These are phyloP conservation scores for Phytopythium vexans DNA, from an alignment of 352 stramenopile species.

Conservation along the genomic window DNA sequence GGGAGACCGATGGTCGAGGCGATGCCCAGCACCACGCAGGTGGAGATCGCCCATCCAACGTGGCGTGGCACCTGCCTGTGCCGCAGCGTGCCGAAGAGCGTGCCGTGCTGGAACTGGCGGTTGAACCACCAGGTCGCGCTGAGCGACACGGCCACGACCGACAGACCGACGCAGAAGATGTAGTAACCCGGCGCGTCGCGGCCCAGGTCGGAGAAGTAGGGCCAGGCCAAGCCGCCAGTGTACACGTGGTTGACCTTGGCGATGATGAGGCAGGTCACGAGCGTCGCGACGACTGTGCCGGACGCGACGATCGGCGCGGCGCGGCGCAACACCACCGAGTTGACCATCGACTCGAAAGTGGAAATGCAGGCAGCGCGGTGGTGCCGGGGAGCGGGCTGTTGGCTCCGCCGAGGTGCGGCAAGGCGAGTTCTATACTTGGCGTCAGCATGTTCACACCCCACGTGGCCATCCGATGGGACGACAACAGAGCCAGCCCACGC, in stretches of 20 bases:
- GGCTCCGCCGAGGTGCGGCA: no score
- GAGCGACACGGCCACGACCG: constrained; percentile 26
- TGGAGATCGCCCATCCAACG: not conserved
- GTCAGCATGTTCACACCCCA: no score
- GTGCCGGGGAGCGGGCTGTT: no score
- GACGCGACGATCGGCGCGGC: constrained; percentile 29
- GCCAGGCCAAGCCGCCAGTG: constrained; percentile 41
- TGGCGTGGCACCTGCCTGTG: constrained; percentile 2
- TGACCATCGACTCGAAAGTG: no score
- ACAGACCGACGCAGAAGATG: constrained; percentile 33
- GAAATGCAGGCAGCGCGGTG: no score
- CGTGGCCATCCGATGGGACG: no score
- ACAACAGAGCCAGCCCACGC: no score
- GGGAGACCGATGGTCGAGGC: constrained; percentile 35
- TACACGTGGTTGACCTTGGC: constrained; percentile 36
- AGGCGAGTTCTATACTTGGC: no score
- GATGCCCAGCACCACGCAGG: constrained; percentile 18
- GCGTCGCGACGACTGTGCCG: constrained; percentile 21
- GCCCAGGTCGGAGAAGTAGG: constrained; percentile 54
- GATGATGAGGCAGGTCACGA: constrained; percentile 42
- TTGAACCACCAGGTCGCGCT: constrained; percentile 43
- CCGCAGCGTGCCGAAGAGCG: constrained; percentile 12
- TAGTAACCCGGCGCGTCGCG: constrained; percentile 36
- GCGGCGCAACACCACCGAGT: no score
- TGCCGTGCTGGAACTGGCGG: constrained; percentile 33